Evolutionary conservation across 495 filamentous ascomycete genomes (phyloP).

Genomic region (Physcia stellaris): DNA sequence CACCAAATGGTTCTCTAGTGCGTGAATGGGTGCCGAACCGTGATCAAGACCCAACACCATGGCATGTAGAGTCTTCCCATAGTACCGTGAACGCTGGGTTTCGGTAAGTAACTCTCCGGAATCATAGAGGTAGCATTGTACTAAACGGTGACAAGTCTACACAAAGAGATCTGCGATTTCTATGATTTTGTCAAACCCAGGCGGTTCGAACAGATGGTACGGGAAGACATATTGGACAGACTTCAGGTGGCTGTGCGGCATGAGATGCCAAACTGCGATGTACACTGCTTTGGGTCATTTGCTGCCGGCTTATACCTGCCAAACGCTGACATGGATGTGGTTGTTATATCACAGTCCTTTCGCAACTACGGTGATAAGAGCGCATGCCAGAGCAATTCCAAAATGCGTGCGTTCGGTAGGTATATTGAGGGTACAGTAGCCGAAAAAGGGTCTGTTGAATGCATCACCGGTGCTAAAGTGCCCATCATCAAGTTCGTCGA

Average conservation of each 20-base stretch:
- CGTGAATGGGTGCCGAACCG: conserved; percentile 40
- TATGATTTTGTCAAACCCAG: conserved; percentile 67
- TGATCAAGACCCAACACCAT: conserved; percentile 42
- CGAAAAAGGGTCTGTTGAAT: conserved; percentile 36
- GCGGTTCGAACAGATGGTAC: conserved; percentile 61
- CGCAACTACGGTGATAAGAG: conserved; percentile 25
- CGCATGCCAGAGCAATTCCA: conserved; percentile 29
- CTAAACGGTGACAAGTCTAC: too few relatives aligned
- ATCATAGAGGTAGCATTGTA: too few relatives aligned
- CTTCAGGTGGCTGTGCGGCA: conserved; percentile 37
- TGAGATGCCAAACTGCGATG: conserved; percentile 37
- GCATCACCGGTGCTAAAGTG: conserved; percentile 66
- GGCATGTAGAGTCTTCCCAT: conserved; percentile 27
- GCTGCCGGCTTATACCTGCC: conserved; percentile 83
- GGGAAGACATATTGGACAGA: conserved; percentile 56
- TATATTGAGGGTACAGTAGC: conserved; percentile 39
- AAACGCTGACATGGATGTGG: conserved; percentile 85
- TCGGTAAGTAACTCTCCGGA: too few relatives aligned
- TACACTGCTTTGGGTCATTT: conserved; percentile 79
- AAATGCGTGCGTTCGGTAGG: conserved; percentile 33
- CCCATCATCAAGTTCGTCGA: conserved; percentile 90
- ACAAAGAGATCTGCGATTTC: conserved; percentile 80
- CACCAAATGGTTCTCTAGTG: conserved; percentile 33
- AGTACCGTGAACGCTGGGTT: conserved; percentile 19
- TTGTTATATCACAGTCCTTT: conserved; percentile 59